Evolutionary conservation across 306 rosid species (phyloP).

Genomic region (Prunus kanzakura): DNA sequence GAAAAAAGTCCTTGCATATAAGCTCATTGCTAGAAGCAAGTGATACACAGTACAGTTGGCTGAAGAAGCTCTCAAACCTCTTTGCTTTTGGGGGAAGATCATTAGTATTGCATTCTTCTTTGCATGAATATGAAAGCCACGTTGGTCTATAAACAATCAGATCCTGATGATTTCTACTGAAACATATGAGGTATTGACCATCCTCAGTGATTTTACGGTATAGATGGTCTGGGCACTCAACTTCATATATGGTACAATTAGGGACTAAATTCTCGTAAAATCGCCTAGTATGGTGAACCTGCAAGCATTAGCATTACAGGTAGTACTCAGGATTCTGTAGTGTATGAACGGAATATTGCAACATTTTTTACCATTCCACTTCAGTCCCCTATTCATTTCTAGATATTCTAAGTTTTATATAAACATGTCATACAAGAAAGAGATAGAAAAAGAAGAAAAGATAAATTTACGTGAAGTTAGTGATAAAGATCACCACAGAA

Average conservation of each 20-base stretch:
- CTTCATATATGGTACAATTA: conserved; percentile 73
- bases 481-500: background rate
- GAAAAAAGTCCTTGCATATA: conserved; percentile 92
- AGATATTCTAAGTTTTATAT: background rate
- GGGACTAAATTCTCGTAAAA: conserved; percentile 97
- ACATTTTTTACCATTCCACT: background rate
- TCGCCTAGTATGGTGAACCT: conserved; percentile 80
- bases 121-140: conserved; percentile 90
- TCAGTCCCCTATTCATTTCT: background rate
- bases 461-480: background rate
- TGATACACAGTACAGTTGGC: conserved; percentile 60
- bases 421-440: background rate
- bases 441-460: background rate
- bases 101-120: conserved; percentile 63
- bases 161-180: conserved; percentile 80
- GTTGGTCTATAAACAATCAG: conserved; percentile 82
- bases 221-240: conserved; percentile 84
- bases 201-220: conserved; percentile 94
- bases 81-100: conserved; percentile 71
- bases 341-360: conserved; percentile 29
- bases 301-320: conserved; percentile 40
- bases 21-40: conserved; percentile 82
- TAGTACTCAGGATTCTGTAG: conserved; percentile 47
- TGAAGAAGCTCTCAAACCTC: conserved; percentile 89
- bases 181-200: conserved; percentile 85